phyloP scores from a whole-genome alignment of 2,329 filamentous ascomycete species.

The Colletotrichum navitas region DNA sequence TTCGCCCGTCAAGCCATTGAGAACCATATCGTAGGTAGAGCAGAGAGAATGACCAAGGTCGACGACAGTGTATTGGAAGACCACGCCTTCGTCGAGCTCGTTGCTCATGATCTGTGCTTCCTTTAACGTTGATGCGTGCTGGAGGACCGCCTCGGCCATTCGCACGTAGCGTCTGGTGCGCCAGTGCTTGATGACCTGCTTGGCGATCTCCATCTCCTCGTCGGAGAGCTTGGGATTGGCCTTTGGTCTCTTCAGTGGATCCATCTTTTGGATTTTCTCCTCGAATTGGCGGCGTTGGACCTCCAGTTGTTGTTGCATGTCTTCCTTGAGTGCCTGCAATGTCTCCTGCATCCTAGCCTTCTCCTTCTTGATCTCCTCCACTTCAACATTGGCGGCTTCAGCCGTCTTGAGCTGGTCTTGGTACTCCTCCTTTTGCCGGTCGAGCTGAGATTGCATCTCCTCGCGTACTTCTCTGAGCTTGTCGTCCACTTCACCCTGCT shows the following conservation, averaged over 20 bases:
- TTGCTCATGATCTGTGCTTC: constrained; percentile 99
- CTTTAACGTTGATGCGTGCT: constrained; percentile 88
- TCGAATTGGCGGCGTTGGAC: constrained; percentile 88
- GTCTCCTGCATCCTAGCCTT: constrained; percentile 88
- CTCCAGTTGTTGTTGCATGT: constrained; percentile 89
- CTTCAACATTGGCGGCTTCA: constrained; percentile 80
- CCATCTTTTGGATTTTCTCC: constrained; percentile 82
- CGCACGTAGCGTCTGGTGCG: constrained; percentile 86
- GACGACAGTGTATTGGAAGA: constrained; percentile 95
- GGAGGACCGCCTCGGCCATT: constrained; percentile 92
- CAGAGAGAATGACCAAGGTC: constrained; percentile 89
- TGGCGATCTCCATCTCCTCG: constrained; percentile 78
- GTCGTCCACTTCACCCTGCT: constrained; percentile 81
- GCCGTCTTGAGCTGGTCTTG: constrained; percentile 81
- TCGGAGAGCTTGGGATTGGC: constrained; percentile 75
- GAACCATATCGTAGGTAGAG: constrained; percentile 95
- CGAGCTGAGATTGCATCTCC: constrained; percentile 85
- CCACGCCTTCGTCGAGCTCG: constrained; percentile 90
- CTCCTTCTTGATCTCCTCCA: constrained; percentile 86
- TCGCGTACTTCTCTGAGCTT: constrained; percentile 80
- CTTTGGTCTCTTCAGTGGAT: constrained; percentile 71
- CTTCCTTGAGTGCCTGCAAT: constrained; percentile 81
- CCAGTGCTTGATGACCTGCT: constrained; percentile 79
- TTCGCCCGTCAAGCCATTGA: constrained; percentile 90
- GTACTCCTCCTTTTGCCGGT: constrained; percentile 87